A percentile compares a stretch with the other conserved stretches of the same genome.
Evolutionary conservation across 257 asterid species (phyloP).

Genomic region (Solanum dulcamara): DNA sequence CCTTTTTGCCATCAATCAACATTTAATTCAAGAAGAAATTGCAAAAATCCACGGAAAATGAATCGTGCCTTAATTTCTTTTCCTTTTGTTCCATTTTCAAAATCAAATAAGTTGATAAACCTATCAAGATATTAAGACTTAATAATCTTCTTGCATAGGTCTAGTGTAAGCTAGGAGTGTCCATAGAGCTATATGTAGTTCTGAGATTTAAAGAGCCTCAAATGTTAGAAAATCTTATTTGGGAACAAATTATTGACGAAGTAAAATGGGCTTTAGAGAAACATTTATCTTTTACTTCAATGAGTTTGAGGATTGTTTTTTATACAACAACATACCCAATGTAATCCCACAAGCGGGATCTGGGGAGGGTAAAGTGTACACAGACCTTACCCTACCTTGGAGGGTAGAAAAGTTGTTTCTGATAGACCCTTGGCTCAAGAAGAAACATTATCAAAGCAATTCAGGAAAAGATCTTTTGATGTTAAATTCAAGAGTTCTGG

Average conservation of each 20-base stretch:
- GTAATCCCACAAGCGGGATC: too few relatives aligned
- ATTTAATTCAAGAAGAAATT: background rate
- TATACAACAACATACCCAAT: too few relatives aligned
- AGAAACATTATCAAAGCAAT: too few relatives aligned
- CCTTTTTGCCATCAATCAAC: background rate
- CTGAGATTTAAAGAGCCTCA: background rate
- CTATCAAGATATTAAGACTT: background rate
- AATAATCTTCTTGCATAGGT: background rate
- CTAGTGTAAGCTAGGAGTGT: background rate
- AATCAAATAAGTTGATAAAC: background rate
- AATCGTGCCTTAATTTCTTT: background rate
- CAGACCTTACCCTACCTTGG: too few relatives aligned
- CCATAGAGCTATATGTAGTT: background rate
- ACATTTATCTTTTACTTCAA: background rate
- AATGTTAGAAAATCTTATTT: background rate
- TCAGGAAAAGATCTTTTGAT: background rate
- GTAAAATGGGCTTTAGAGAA: background rate
- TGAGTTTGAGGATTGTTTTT: background rate
- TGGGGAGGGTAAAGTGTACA: too few relatives aligned
- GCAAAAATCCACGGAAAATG: background rate
- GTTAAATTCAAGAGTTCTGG: background rate
- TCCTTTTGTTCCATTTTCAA: background rate
- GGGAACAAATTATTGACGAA: too few relatives aligned
- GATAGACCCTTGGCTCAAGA: background rate
- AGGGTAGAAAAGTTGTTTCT: too few relatives aligned